A percentile compares a stretch with the other conserved stretches of the same genome.
Evolutionary conservation across 108 stramenopile species (phyloP).

Genomic region (Phaeodactylum tricornutum): DNA sequence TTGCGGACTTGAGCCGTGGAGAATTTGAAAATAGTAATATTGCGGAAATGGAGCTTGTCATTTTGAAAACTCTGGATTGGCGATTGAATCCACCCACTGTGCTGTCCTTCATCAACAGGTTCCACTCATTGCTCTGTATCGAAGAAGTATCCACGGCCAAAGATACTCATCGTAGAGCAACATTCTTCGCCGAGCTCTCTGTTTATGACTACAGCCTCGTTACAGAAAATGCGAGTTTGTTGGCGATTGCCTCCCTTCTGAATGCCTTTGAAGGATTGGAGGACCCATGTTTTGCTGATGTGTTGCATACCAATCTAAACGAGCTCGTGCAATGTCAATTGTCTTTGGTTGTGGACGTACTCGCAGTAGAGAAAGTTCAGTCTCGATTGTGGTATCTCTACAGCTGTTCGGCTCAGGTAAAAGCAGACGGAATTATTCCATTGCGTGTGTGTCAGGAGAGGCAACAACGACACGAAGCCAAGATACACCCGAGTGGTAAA

Average conservation of each 20-base stretch:
- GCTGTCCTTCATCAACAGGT: conserved; percentile 25
- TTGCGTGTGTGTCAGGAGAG: too few species aligned
- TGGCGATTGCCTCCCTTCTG: conserved; percentile 51
- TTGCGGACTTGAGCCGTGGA: conserved; percentile 34
- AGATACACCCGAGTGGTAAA: too few species aligned
- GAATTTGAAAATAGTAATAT: conserved; percentile 36
- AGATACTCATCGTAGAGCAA: conserved; percentile 19
- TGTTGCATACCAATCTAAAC: not conserved
- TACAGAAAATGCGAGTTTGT: conserved; percentile 16
- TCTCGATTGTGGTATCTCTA: conserved; percentile 36
- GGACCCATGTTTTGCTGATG: not conserved
- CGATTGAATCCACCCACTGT: conserved; percentile 34
- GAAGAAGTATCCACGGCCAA: not conserved
- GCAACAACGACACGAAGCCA: too few species aligned
- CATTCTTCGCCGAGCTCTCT: conserved; percentile 56
- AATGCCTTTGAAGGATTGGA: conserved; percentile 42
- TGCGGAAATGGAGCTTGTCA: conserved; percentile 35
- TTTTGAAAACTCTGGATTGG: conserved; percentile 37
- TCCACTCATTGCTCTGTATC: conserved; percentile 7
- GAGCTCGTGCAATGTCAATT: not conserved
- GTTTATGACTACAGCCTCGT: conserved; percentile 62
- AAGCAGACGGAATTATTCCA: too few species aligned
- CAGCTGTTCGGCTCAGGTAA: conserved; percentile 28
- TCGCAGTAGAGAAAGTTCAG: conserved; percentile 10
- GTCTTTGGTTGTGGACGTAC: not conserved